A percentile compares a stretch with the other conserved stretches of the same genome.
Evolutionary conservation across 306 rosid genomes (phyloP).

Genomic region (Castanea sativa): DNA sequence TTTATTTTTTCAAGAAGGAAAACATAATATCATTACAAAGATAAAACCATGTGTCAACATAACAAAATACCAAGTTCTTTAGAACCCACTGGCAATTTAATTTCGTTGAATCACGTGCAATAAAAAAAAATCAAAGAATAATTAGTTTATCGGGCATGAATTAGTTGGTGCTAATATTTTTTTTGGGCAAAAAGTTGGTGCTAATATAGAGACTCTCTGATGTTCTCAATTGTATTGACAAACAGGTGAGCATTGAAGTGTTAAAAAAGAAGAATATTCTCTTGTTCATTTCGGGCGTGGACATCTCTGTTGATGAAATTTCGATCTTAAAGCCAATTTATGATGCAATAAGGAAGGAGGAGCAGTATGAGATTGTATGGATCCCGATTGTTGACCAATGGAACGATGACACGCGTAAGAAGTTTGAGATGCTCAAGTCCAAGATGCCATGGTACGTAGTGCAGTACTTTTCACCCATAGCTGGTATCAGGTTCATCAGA

Average conservation of each 20-base stretch:
- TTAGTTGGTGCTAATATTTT: no score
- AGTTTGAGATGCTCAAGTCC: slow-evolving; percentile 2
- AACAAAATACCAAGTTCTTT: no score
- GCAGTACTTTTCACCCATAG: slow-evolving; percentile 5
- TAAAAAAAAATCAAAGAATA: no score
- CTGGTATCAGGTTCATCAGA: slow-evolving; percentile 25
- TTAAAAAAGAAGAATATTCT: slow-evolving; percentile 2
- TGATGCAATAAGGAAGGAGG: slow-evolving; percentile 16
- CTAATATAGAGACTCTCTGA: no score
- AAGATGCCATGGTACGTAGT: slow-evolving; percentile 38
- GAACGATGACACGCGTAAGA: slow-evolving; percentile 6
- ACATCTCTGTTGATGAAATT: slow-evolving; percentile 34
- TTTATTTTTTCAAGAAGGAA: no score
- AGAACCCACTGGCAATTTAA: no score
- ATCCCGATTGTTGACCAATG: slow-evolving; percentile 32
- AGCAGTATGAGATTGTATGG: slow-evolving; percentile 37
- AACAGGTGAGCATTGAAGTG: slow-evolving; percentile 10
- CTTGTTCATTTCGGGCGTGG: not conserved
- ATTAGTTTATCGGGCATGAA: no score
- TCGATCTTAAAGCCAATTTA: slow-evolving; percentile 8
- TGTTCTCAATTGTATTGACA: not conserved
- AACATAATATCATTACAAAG: no score
- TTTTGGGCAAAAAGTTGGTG: no score
- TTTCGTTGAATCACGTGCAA: no score
- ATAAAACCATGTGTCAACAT: no score